phyloP scores from a whole-genome alignment of 495 filamentous ascomycete genomes.

The Aspergillus cristatus region DNA sequence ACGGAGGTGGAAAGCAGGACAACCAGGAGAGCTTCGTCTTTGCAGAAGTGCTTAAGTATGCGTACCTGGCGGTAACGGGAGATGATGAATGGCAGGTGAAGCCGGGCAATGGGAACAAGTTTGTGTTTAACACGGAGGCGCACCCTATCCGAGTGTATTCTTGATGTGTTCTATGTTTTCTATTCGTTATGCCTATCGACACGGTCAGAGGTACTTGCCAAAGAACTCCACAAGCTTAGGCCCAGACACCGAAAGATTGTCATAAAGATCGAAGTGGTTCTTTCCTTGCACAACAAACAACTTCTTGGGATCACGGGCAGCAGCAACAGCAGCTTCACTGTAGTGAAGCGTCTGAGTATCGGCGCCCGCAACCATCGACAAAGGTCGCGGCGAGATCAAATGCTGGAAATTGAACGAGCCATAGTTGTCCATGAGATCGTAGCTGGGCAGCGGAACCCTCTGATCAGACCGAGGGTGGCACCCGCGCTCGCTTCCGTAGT shows the following conservation, averaged over 20 bases:
- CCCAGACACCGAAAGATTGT: slow-evolving; percentile 16
- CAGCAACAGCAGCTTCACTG: slow-evolving; percentile 19
- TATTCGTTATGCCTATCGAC: no score
- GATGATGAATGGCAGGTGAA: slow-evolving; percentile 61
- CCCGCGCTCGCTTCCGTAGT: slow-evolving; percentile 16
- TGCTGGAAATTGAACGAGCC: slow-evolving; percentile 19
- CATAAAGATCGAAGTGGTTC: slow-evolving; percentile 31
- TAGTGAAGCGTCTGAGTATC: slow-evolving; percentile 21
- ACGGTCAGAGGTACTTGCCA: slow-evolving; percentile 10
- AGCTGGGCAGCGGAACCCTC: slow-evolving; percentile 9
- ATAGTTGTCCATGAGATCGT: slow-evolving; percentile 23
- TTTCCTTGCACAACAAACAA: slow-evolving; percentile 22
- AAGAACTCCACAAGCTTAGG: slow-evolving; percentile 28
- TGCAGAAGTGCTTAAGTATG: slow-evolving; percentile 84
- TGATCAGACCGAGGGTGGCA: slow-evolving; percentile 11
- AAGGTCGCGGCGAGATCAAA: slow-evolving; percentile 22
- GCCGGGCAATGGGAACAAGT: slow-evolving; percentile 46
- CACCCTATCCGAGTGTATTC: slow-evolving; percentile 57
- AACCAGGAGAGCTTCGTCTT: slow-evolving; percentile 88
- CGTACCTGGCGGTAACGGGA: slow-evolving; percentile 56
- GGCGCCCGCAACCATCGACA: slow-evolving; percentile 30
- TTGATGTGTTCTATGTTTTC: no score
- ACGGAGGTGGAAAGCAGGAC: slow-evolving; percentile 55
- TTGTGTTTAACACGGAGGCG: slow-evolving; percentile 80
- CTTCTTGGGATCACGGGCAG: slow-evolving; percentile 29